Conservation (phyloP, 306 rosid genomes). For the Fragaria nilgerrensis region DNA sequence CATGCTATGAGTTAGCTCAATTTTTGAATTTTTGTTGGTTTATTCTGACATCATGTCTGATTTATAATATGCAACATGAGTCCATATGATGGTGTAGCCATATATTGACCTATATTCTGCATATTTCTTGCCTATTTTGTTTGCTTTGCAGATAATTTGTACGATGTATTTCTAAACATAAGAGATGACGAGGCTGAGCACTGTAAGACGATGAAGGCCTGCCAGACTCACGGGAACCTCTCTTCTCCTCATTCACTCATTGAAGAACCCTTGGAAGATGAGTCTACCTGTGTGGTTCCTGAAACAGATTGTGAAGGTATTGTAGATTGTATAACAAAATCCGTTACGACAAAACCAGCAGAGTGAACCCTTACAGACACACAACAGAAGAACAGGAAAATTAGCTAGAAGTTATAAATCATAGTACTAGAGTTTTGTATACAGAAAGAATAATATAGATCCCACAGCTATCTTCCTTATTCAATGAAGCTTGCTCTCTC, state of each 20-base stretch:
- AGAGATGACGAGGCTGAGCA: constrained; percentile 99
- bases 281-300: constrained; percentile 28
- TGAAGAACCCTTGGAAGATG: constrained; percentile 45
- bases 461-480: constrained; percentile 3
- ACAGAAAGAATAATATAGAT: constrained; percentile 20
- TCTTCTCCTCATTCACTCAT: constrained; percentile 76
- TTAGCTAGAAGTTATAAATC: constrained; percentile 23
- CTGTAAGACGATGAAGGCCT: constrained; percentile 97
- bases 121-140: constrained; percentile 8
- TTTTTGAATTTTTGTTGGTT: not conserved
- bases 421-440: constrained; percentile 16
- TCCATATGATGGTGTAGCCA: not conserved
- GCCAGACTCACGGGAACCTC: constrained; percentile 88
- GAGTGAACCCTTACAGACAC: constrained; percentile 28
- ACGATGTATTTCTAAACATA: constrained; percentile 77
- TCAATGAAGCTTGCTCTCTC: not conserved
- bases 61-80: not conserved
- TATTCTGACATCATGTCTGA: not conserved
- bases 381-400: constrained; percentile 11
- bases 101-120: not conserved
- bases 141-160: constrained; percentile 59
- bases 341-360: constrained; percentile 44
- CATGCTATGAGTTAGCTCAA: not conserved
- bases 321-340: constrained; percentile 73
- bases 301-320: constrained; percentile 76